Base-by-base conservation (phyloP, 2,329 filamentous ascomycete species). In the Trichothecium sympodiale region DNA sequence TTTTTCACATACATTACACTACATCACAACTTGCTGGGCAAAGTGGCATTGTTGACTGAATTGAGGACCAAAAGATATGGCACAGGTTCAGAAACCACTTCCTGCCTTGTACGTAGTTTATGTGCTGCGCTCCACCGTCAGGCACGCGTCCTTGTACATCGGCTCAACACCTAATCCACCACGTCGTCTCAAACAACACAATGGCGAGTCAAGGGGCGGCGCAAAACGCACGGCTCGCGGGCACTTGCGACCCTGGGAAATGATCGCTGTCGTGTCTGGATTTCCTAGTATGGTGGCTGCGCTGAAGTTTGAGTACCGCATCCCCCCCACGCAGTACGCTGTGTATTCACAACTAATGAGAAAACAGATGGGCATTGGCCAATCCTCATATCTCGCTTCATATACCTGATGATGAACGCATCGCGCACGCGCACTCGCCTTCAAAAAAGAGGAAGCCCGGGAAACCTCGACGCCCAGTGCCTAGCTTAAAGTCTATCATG, bases 91-190 rank as follows among this genome's bases (percentile, higher is more conserved):
- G 13, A 73, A 67, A 46, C 77, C 69, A 0, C 85, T 96, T 16
- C 89, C 89, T 8, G 80, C 88, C 2, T 80, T 95, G 44, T 96
- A 96, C 54, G 86, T 84, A 46, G 93, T 91, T 53, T 96, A 98
- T 55, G 73, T 96, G 13, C 73, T 96, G 26, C 81, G 88, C 15
- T 95, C 89, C 0, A 87, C 80, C 1, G 70, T 87, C 8, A 71
- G 75, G 31, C 77, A 77, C 51, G 69, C 72, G 18, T 76, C 72
- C 3, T 69, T 89, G 18, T 98, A 98, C 57, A 81, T 96, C 37
- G 91, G 91, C 36, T 94, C 85, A 30, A 96, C 91, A 1, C 88
- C 88, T 0, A 78, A 95, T 51, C 89, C 91, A 29, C 77, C 78
- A 2, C 74, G 89, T 40, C 82, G 91, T 12, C 68, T 96, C 17